phyloP scores from a whole-genome alignment of 2,329 filamentous ascomycete species.

The Epichloe sp. region DNA sequence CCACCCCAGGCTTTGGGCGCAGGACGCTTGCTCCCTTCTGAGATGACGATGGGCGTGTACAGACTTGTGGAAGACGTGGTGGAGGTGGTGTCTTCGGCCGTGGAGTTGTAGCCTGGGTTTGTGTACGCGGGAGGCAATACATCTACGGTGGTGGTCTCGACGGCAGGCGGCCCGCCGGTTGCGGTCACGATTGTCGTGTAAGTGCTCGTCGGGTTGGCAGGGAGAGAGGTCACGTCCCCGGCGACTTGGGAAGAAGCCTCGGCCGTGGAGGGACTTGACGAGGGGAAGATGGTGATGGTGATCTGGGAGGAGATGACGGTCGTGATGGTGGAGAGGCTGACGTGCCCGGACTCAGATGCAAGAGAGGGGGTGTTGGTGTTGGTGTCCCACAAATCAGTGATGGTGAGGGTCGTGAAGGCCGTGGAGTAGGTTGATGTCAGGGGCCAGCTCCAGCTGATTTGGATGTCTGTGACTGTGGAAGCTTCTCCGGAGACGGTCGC shows the following conservation, averaged over 20 bases:
- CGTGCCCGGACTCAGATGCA: neutral
- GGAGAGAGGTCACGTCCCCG: slow-evolving; percentile 12
- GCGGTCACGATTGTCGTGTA: slow-evolving; percentile 20
- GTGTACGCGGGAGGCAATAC: slow-evolving; percentile 11
- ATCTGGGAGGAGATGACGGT: slow-evolving; percentile 12
- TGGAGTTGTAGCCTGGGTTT: slow-evolving; percentile 19
- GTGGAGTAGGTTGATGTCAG: slow-evolving; percentile 7
- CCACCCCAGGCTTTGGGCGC: slow-evolving; percentile 17
- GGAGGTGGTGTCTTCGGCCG: slow-evolving; percentile 8
- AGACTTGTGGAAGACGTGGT: slow-evolving; percentile 12
- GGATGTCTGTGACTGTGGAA: slow-evolving; percentile 17
- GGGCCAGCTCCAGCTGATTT: slow-evolving; percentile 13
- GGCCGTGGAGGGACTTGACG: neutral
- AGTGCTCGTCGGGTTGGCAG: slow-evolving; percentile 12
- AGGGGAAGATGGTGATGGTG: slow-evolving; percentile 13
- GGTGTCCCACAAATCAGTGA: slow-evolving; percentile 18
- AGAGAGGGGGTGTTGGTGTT: neutral
- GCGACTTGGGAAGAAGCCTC: slow-evolving; percentile 10
- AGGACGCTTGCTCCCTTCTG: slow-evolving; percentile 20
- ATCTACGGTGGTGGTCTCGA: slow-evolving; percentile 21
- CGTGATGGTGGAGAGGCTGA: slow-evolving; percentile 10
- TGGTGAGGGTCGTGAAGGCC: slow-evolving; percentile 14
- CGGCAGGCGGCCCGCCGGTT: slow-evolving; percentile 15
- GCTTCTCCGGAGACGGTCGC: slow-evolving; percentile 20
- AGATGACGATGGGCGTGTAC: slow-evolving; percentile 17